Evolutionary conservation across 2,329 filamentous ascomycete species (phyloP).

Genomic region (Aspergillus sp.): DNA sequence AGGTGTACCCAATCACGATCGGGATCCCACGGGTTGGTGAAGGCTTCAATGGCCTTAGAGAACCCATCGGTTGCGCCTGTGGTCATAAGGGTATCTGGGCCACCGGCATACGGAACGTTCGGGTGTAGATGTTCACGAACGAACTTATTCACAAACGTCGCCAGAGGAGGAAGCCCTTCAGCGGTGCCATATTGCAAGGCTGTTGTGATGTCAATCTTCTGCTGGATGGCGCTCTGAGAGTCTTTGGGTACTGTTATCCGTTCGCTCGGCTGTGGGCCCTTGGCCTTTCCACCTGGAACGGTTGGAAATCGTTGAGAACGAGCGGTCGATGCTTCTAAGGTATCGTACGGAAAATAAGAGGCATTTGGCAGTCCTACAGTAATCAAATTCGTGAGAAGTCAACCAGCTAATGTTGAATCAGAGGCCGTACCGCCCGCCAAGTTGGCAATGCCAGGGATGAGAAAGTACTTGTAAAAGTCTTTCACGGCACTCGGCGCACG

Average conservation of each 20-base stretch:
- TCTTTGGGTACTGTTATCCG: conserved; percentile 73
- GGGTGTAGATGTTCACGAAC: conserved; percentile 74
- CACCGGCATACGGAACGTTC: conserved; percentile 72
- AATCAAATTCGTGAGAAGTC: not conserved
- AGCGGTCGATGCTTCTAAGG: conserved; percentile 78
- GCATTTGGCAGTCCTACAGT: conserved; percentile 72
- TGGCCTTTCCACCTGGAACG: conserved; percentile 57
- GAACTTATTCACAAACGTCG: conserved; percentile 77
- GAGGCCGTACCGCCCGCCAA: conserved; percentile 55
- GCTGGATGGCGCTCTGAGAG: conserved; percentile 54
- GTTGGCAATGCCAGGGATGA: conserved; percentile 61
- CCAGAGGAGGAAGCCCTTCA: conserved; percentile 76
- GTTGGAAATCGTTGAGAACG: conserved; percentile 72
- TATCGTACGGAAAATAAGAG: conserved; percentile 85
- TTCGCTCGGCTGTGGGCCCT: conserved; percentile 33
- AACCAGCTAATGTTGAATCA: not conserved
- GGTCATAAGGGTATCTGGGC: conserved; percentile 75
- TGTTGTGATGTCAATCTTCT: conserved; percentile 76
- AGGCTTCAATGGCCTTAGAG: conserved; percentile 70
- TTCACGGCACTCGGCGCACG: conserved; percentile 70
- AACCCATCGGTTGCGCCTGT: conserved; percentile 86
- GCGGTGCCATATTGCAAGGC: conserved; percentile 87
- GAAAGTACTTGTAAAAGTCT: conserved; percentile 81
- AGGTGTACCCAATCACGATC: conserved; percentile 66
- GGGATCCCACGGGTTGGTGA: conserved; percentile 74